phyloP scores from a whole-genome alignment of 2,329 filamentous ascomycete genomes.

The Macroventuria anomochaeta region DNA sequence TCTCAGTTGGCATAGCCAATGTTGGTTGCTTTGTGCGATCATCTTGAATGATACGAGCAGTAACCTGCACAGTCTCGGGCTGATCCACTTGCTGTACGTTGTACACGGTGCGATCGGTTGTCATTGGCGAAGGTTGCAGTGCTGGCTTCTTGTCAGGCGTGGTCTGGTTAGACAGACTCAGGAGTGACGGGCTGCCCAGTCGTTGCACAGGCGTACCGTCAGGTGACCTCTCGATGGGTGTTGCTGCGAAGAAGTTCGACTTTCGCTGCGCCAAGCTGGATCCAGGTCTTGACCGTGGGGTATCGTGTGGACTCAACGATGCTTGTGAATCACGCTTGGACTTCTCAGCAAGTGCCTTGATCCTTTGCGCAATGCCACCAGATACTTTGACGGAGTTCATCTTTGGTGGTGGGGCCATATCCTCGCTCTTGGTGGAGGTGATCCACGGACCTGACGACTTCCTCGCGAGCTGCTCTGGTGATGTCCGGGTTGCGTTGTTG shows the following conservation, averaged over 20 bases:
- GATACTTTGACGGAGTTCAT: slow-evolving; percentile 83
- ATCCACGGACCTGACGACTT: slow-evolving; percentile 44
- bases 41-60: slow-evolving; percentile 80
- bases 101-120: slow-evolving; percentile 46
- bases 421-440: slow-evolving; percentile 11
- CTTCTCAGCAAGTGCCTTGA: slow-evolving; percentile 88
- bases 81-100: slow-evolving; percentile 50
- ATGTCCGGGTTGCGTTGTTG: slow-evolving; percentile 29
- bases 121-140: slow-evolving; percentile 14
- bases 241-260: slow-evolving; percentile 47
- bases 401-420: slow-evolving; percentile 21
- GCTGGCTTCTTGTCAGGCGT: slow-evolving; percentile 36
- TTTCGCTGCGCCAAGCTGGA: slow-evolving; percentile 48
- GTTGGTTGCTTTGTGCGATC: slow-evolving; percentile 46
- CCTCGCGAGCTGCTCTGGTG: slow-evolving; percentile 38
- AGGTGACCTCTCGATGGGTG: slow-evolving; percentile 39
- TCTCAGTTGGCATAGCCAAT: slow-evolving; percentile 58
- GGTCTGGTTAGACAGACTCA: slow-evolving; percentile 35
- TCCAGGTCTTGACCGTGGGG: slow-evolving; percentile 20
- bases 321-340: slow-evolving; percentile 56
- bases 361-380: slow-evolving; percentile 90
- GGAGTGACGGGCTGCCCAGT: slow-evolving; percentile 39
- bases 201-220: slow-evolving; percentile 35
- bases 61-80: slow-evolving; percentile 85
- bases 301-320: slow-evolving; percentile 29